A percentile compares a stretch with the other conserved stretches of the same genome.
phyloP scores from a whole-genome alignment of 2,329 filamentous ascomycete species.

The Colletotrichum tropicale region DNA sequence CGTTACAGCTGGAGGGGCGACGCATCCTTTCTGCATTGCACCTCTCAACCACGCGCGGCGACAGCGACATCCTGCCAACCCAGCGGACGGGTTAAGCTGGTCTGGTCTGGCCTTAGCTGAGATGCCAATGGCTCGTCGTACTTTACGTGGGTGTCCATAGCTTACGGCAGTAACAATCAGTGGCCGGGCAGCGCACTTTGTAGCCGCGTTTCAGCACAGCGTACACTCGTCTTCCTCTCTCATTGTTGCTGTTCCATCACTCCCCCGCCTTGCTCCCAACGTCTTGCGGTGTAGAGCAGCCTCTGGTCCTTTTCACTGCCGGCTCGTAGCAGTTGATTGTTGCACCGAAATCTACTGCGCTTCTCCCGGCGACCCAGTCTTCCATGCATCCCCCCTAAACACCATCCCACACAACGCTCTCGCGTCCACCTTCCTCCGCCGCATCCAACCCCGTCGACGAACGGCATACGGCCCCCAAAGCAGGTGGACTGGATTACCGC shows the following conservation, averaged over 20 bases:
- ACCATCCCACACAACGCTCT: neutral
- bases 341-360: neutral
- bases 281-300: neutral
- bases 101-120: neutral
- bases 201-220: neutral
- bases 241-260: neutral
- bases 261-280: neutral
- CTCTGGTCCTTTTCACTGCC: neutral
- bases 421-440: neutral
- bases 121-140: neutral
- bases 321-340: neutral
- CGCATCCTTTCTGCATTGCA: neutral
- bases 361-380: neutral
- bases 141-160: neutral
- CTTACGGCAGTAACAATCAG: neutral
- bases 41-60: neutral
- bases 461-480: neutral
- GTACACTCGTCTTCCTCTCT: neutral
- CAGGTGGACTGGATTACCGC: slow-evolving; percentile 6
- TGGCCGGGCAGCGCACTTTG: neutral
- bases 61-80: neutral
- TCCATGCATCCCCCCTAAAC: neutral
- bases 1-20: slow-evolving; percentile 19
- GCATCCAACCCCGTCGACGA: neutral
- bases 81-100: neutral